These are phyloP conservation scores for Clavispora fructus DNA, from an alignment of 805 yeast genomes.

Conservation along the genomic window DNA sequence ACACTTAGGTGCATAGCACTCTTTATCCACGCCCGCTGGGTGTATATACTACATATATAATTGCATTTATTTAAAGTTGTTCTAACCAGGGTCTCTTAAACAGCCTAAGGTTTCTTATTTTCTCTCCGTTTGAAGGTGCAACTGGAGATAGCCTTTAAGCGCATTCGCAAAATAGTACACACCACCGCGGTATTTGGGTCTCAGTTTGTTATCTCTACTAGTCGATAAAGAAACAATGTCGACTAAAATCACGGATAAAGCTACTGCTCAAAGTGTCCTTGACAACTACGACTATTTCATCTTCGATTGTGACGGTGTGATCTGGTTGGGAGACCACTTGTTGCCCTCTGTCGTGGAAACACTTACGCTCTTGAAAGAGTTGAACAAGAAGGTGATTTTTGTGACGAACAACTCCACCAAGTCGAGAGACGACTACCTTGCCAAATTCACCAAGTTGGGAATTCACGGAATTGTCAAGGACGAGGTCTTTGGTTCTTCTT, in stretches of 20 bases:
- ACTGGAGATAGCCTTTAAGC: neutral
- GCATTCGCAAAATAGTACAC: neutral
- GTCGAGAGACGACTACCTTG: constrained; percentile 69
- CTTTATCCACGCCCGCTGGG: neutral
- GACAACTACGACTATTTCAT: constrained; percentile 75
- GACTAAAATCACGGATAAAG: constrained; percentile 41
- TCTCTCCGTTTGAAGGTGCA: neutral
- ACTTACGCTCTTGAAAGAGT: constrained; percentile 47
- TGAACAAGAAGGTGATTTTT: constrained; percentile 68
- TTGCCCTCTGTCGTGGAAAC: constrained; percentile 80
- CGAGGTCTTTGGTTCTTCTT: constrained; percentile 88
- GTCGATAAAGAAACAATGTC: constrained; percentile 32
- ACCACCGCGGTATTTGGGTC: neutral
- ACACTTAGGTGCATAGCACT: neutral
- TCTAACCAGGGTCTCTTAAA: neutral
- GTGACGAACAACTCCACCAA: constrained; percentile 96
- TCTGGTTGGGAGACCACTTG: constrained; percentile 84
- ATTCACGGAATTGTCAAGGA: constrained; percentile 47
- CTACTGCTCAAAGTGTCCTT: constrained; percentile 50
- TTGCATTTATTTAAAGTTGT: neutral
- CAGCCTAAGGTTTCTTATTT: neutral
- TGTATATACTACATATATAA: neutral
- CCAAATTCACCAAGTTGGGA: constrained; percentile 60
- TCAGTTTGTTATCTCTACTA: neutral
- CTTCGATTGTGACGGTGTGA: constrained; percentile 96